A percentile compares a stretch with the other conserved stretches of the same genome.
Evolutionary conservation across 2,329 filamentous ascomycete genomes (phyloP).

Genomic region (Penicillium sp.): DNA sequence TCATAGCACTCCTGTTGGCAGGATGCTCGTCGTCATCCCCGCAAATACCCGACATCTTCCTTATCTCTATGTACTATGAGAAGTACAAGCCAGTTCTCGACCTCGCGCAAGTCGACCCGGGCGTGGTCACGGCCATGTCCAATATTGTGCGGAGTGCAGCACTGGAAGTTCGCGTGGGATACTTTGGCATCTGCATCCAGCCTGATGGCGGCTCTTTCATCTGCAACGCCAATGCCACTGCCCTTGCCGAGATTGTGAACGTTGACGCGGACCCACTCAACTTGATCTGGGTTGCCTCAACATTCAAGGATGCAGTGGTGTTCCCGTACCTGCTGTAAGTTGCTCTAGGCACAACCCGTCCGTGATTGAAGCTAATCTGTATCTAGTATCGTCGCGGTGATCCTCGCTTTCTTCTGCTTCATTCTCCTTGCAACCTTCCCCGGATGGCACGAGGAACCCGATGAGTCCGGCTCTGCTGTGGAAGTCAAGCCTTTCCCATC

Average conservation of each 20-base stretch:
- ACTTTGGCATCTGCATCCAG: slow-evolving; percentile 97
- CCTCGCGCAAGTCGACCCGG: slow-evolving; percentile 87
- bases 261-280: slow-evolving; percentile 96
- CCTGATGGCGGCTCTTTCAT: slow-evolving; percentile 87
- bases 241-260: slow-evolving; percentile 82
- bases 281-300: slow-evolving; percentile 92
- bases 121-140: slow-evolving; percentile 78
- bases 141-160: slow-evolving; percentile 86
- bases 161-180: slow-evolving; percentile 89
- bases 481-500: slow-evolving; percentile 95
- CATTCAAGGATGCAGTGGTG: slow-evolving; percentile 98
- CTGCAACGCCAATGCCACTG: slow-evolving; percentile 95
- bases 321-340: slow-evolving; percentile 93
- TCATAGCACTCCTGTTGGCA: slow-evolving; percentile 80
- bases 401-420: slow-evolving; percentile 95
- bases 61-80: slow-evolving; percentile 97
- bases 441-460: slow-evolving; percentile 91
- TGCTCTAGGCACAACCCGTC: background rate
- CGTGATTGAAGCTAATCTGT: slow-evolving; percentile 7
- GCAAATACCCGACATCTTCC: slow-evolving; percentile 91
- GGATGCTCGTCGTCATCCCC: slow-evolving; percentile 97
- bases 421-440: slow-evolving; percentile 95
- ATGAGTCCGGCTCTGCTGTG: slow-evolving; percentile 76
- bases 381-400: slow-evolving; percentile 87
- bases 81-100: slow-evolving; percentile 79